These are phyloP conservation scores for Boletus patriciae DNA, from an alignment of 768 basidiomycete species.

Conservation along the genomic window DNA sequence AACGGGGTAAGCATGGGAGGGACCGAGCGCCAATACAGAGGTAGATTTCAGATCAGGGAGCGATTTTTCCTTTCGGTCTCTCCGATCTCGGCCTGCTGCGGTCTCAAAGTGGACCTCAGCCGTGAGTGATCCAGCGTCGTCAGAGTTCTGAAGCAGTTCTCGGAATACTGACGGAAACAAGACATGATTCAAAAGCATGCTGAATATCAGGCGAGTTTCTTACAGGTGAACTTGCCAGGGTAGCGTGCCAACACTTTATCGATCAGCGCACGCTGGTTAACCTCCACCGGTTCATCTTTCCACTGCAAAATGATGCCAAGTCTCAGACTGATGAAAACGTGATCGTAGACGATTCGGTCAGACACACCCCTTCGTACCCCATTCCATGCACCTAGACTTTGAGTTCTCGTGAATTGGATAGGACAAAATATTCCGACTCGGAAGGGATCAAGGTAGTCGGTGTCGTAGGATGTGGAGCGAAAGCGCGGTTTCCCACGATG, in stretches of 20 bases:
- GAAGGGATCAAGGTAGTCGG: no score
- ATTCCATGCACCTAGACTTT: no score
- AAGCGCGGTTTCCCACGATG: no score
- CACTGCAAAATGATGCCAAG: no score
- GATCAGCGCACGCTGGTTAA: constrained; percentile 89
- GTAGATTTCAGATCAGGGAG: not conserved
- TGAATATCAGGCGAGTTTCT: not conserved
- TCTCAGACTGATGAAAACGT: no score
- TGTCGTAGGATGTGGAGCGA: no score
- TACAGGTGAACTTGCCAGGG: constrained; percentile 84
- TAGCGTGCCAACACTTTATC: constrained; percentile 97
- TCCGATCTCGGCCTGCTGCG: constrained; percentile 35
- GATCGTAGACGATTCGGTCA: no score
- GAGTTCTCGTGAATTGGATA: no score
- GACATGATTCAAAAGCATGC: no score
- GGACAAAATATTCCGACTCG: no score
- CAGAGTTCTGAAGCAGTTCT: constrained; percentile 93
- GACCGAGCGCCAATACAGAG: constrained; percentile 15
- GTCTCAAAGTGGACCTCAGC: constrained; percentile 83
- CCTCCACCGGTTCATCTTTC: constrained; percentile 58
- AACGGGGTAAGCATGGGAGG: not conserved
- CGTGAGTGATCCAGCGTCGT: constrained; percentile 74
- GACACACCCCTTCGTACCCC: no score
- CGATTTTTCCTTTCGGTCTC: not conserved
- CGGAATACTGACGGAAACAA: constrained; percentile 48